Evolutionary conservation across 2,329 filamentous ascomycete species (phyloP).

Genomic region (Ophiobolus disseminans): DNA sequence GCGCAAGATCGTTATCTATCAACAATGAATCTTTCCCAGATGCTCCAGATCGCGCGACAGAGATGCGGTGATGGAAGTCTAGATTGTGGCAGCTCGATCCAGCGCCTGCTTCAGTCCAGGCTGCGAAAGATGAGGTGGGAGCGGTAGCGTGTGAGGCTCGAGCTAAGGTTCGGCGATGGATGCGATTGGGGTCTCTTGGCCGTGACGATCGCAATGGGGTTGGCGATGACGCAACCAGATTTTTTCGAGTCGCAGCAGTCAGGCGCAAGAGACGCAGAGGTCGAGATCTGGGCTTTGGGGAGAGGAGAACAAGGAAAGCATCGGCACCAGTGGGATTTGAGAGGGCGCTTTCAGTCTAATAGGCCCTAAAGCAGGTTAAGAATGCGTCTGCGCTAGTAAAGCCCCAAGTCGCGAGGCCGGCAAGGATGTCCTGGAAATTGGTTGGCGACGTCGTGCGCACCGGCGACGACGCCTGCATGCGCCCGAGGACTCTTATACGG

Average conservation of each 20-base stretch:
- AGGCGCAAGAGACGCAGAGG: conserved; percentile 24
- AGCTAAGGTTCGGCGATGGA: conserved; percentile 6
- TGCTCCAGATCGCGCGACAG: conserved; percentile 14
- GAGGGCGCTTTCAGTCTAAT: conserved; percentile 34
- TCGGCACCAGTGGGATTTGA: conserved; percentile 31
- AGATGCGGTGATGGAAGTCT: background rate
- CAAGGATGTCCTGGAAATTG: too few relatives aligned
- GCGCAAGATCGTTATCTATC: background rate
- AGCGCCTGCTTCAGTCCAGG: too few relatives aligned
- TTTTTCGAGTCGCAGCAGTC: conserved; percentile 24
- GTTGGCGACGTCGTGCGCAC: too few relatives aligned
- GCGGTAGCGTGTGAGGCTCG: conserved; percentile 25
- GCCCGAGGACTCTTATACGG: too few relatives aligned
- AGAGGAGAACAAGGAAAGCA: conserved; percentile 32
- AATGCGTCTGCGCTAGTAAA: conserved; percentile 24
- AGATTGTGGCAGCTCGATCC: background rate
- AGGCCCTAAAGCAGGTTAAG: conserved; percentile 38
- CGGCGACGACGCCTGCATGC: too few relatives aligned
- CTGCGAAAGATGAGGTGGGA: conserved; percentile 5
- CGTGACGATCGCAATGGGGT: conserved; percentile 17
- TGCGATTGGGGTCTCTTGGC: conserved; percentile 16
- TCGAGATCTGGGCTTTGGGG: conserved; percentile 34
- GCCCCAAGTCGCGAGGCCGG: too few relatives aligned
- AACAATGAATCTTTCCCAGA: background rate
- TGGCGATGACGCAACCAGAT: conserved; percentile 32